phyloP scores from a whole-genome alignment of 768 basidiomycete species.

The Favolaschia claudopus region DNA sequence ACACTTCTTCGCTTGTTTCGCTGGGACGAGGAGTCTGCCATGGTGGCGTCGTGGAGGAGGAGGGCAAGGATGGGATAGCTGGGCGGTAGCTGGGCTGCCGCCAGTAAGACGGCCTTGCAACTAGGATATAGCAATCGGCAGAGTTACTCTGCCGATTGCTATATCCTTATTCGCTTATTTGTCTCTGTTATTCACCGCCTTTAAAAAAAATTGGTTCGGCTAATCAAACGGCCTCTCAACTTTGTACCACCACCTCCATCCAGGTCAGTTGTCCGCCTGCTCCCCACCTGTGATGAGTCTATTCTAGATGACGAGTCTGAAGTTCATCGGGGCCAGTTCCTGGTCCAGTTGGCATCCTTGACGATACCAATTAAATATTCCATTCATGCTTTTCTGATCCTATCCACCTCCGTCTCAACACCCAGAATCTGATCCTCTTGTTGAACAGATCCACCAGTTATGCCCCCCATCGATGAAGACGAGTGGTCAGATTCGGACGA shows the following conservation, averaged over 20 bases:
- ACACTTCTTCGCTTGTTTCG: conserved; percentile 61
- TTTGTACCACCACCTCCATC: conserved; percentile 25
- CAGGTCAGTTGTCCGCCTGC: conserved; percentile 29
- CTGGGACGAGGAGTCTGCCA: conserved; percentile 42
- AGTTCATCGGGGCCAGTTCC: conserved; percentile 56
- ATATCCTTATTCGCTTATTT: background rate
- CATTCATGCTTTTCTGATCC: conserved; percentile 90
- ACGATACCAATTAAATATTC: conserved; percentile 61
- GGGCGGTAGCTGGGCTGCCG: conserved; percentile 10
- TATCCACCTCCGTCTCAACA: conserved; percentile 26
- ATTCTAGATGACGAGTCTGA: conserved; percentile 85
- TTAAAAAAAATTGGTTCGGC: too few relatives aligned
- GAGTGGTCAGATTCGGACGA: conserved; percentile 88
- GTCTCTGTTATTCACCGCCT: too few relatives aligned
- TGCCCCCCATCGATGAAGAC: conserved; percentile 56
- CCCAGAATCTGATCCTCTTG: conserved; percentile 31
- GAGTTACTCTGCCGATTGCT: background rate
- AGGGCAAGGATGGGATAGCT: conserved; percentile 28
- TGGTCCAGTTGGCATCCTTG: conserved; percentile 47
- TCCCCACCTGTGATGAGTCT: conserved; percentile 46
- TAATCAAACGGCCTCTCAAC: background rate
- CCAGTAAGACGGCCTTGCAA: background rate
- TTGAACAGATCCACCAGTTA: conserved; percentile 33
- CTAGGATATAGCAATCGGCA: background rate
- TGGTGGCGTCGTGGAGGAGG: conserved; percentile 34